Conservation (phyloP, 805 yeast genomes). For the Sugiyamaella marilandica region DNA sequence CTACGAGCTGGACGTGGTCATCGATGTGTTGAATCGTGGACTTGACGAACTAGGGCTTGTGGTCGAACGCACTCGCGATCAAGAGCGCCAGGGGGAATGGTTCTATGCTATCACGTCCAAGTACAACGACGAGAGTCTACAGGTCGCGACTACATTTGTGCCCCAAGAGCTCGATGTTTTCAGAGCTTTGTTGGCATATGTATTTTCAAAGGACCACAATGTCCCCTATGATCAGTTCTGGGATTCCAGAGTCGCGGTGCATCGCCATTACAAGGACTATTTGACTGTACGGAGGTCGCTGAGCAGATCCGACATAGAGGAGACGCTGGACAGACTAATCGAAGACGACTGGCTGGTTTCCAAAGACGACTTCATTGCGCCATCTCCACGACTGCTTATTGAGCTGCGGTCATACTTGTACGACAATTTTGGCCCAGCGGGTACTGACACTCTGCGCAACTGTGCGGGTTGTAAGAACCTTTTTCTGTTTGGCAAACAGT, state of each 20-base stretch:
- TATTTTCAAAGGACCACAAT: constrained; percentile 28
- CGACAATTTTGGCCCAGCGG: constrained; percentile 37
- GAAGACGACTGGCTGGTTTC: constrained; percentile 2
- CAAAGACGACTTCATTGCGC: constrained; percentile 11
- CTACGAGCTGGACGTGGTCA: background rate
- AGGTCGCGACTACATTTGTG: constrained; percentile 34
- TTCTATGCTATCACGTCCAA: constrained; percentile 41
- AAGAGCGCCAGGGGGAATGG: constrained; percentile 30
- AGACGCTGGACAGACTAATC: constrained; percentile 1
- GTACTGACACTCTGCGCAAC: constrained; percentile 30
- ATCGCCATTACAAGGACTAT: background rate
- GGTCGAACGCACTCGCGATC: constrained; percentile 39
- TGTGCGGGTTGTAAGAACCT: constrained; percentile 52
- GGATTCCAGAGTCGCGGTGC: background rate
- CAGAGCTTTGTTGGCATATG: constrained; percentile 41
- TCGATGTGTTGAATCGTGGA: constrained; percentile 32
- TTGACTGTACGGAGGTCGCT: background rate
- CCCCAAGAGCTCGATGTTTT: constrained; percentile 43
- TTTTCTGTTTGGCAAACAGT: constrained; percentile 48
- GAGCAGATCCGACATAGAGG: constrained; percentile 5
- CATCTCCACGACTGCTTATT: constrained; percentile 40
- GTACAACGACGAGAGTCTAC: constrained; percentile 37
- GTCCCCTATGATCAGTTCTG: constrained; percentile 2
- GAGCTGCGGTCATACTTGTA: constrained; percentile 44
- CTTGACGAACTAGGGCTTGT: constrained; percentile 37